A percentile compares a stretch with the other conserved stretches of the same genome.
Conservation (phyloP, 2,329 filamentous ascomycete species). For the Talaromyces piceae region DNA sequence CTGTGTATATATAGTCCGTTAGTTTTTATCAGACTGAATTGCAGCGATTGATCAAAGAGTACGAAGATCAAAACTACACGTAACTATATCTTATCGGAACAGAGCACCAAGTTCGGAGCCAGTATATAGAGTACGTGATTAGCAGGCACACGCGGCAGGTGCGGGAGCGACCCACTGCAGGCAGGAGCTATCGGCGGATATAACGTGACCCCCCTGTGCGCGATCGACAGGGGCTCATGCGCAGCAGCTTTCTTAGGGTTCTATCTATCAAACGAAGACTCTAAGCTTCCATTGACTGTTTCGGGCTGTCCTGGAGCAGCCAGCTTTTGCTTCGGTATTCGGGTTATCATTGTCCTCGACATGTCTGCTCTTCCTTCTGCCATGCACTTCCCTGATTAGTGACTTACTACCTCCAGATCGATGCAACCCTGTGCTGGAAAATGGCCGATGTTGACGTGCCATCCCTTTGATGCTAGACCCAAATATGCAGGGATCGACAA, state of each 20-base stretch:
- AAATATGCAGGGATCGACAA: conserved; percentile 12
- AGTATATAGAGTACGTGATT: too few relatives aligned
- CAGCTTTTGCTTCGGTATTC: too few relatives aligned
- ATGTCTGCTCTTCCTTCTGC: background rate
- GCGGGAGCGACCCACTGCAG: background rate
- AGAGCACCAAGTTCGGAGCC: too few relatives aligned
- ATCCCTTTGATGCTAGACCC: conserved; percentile 6
- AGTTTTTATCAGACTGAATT: too few relatives aligned
- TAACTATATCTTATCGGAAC: too few relatives aligned
- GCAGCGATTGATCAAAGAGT: background rate
- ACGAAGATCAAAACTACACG: too few relatives aligned
- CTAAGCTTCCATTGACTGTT: background rate
- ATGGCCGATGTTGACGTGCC: background rate
- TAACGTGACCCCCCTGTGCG: background rate
- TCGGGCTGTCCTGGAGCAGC: too few relatives aligned
- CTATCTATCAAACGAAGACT: too few relatives aligned
- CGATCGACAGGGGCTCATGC: background rate
- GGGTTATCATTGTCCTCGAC: too few relatives aligned
- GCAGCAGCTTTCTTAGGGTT: too few relatives aligned
- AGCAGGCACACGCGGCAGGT: background rate
- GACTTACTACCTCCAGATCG: background rate
- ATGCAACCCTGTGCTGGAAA: conserved; percentile 7
- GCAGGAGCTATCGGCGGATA: background rate
- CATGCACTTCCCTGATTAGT: background rate
- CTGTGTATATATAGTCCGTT: too few relatives aligned